Percentiles rank a stretch among this genome's conserved stretches.
phyloP scores from a whole-genome alignment of 176 grass and related monocot genomes.

The Luzula sylvatica region DNA sequence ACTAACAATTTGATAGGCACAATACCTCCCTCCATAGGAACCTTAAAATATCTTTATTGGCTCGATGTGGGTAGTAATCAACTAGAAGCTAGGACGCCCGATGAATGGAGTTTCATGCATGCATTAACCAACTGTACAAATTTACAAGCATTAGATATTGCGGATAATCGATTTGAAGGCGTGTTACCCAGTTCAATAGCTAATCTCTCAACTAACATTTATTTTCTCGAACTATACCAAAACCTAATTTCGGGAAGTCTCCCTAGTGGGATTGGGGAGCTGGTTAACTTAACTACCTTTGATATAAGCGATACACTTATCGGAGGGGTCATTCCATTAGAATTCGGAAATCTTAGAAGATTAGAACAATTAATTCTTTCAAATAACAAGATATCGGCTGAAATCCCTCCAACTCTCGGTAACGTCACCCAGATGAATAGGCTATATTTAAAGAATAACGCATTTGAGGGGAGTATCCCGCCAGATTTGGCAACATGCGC shows the following conservation, averaged over 20 bases:
- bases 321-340: constrained; percentile 12
- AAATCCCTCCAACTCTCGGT: constrained; percentile 30
- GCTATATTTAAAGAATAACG: constrained; percentile 19
- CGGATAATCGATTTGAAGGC: constrained; percentile 21
- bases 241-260: constrained; percentile 27
- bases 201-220: constrained; percentile 23
- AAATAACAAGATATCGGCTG: neutral
- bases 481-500: constrained; percentile 21
- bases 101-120: constrained; percentile 29
- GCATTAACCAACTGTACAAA: constrained; percentile 21
- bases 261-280: constrained; percentile 21
- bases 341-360: constrained; percentile 8
- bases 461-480: constrained; percentile 27
- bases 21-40: constrained; percentile 22
- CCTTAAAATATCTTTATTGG: neutral
- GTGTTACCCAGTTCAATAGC: constrained; percentile 15
- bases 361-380: constrained; percentile 15
- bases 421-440: constrained; percentile 25
- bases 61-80: too few species aligned
- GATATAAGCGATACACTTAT: neutral
- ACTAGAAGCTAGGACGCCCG: too few species aligned
- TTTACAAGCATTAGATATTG: neutral
- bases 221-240: neutral
- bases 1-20: constrained; percentile 24
- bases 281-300: constrained; percentile 16